Evolutionary conservation across 139 green algal genomes (phyloP).

Genomic region (Asterochloris sp.): DNA sequence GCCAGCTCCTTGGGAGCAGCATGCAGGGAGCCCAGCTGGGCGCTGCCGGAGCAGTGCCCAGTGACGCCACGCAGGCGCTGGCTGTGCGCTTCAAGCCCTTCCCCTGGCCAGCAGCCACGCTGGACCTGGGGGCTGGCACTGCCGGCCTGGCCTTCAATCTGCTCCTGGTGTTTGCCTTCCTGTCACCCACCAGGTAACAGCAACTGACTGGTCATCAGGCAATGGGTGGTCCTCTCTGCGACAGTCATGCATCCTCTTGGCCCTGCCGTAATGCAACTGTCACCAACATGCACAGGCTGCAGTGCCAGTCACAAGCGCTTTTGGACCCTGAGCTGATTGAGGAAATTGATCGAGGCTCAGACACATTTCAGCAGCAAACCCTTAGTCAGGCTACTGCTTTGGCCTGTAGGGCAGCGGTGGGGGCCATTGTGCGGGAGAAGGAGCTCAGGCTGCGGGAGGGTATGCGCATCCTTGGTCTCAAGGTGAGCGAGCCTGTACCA

Average conservation of each 20-base stretch:
- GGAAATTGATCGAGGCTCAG: constrained; percentile 10
- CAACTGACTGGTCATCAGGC: too few species aligned
- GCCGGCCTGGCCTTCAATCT: constrained; percentile 71
- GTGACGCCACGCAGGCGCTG: background rate
- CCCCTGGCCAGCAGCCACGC: constrained; percentile 59
- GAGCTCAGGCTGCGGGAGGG: constrained; percentile 77
- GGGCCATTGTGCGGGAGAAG: constrained; percentile 69
- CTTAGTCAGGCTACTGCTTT: too few species aligned
- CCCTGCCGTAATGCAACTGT: too few species aligned
- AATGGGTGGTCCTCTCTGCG: too few species aligned
- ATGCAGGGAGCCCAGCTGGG: background rate
- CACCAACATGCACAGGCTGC: too few species aligned
- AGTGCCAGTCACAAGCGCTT: too few species aligned
- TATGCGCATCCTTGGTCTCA: constrained; percentile 69
- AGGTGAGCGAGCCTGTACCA: constrained; percentile 2
- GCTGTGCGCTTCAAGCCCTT: constrained; percentile 53
- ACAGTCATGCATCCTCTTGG: too few species aligned
- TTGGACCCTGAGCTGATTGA: too few species aligned
- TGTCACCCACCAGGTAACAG: constrained; percentile 40
- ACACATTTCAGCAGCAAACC: too few species aligned
- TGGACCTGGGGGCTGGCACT: constrained; percentile 39
- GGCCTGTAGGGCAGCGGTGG: constrained; percentile 30
- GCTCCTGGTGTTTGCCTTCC: constrained; percentile 69
- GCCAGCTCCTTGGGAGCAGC: background rate
- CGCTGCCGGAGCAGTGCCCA: background rate